Base-by-base conservation (phyloP, 345 rosid species). In the Hypericum perforatum region DNA sequence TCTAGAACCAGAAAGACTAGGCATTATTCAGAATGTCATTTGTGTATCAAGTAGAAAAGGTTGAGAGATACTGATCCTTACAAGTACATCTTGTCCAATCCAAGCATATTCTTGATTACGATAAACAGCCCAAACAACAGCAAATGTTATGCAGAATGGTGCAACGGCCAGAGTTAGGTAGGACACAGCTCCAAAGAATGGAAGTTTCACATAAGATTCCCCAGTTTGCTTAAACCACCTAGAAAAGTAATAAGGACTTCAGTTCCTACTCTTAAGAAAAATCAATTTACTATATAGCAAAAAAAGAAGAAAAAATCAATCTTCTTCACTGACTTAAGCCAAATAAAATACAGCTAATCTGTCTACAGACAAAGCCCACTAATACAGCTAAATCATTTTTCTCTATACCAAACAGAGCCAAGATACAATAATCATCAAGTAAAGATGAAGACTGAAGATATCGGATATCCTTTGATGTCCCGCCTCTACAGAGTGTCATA, bases 21-120 rank as follows among this genome's bases (percentile, higher is more conserved):
- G 32, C 32, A 22, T 1, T 22, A 22, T 22, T 22, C 32, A 22
- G 32, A 22, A 22, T 22, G 32, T 22, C 32, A 22, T 22, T 22
- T 22, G 32, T 22, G 4, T 22, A 22, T 22, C 32, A 52, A 10
- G 7, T 9, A 11, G 16, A n/a, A 7, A 9, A 37, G 9, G 32
- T 45, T 43, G 16, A n/a, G 7, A 16, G 49, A 39, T 22, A 37
- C 32, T n/a, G 16, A 56, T 61, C 57, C 86, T 80, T 79, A 92
- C 99, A 49, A 94, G 89, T 65, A 94, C 70, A 75, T 94, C 95
- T 79, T 94, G 99, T 58, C 99, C 99, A 45, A 94, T 89, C 97
- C 99, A 94, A 52, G 91, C 97, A 12, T 72, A 80, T 51, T 87
- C 74, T 57, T 7, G 39, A 32, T 60, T 57, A 42, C 86, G 95